phyloP scores from a whole-genome alignment of 129 eudicot genomes.

The Smallanthus sonchifolius region DNA sequence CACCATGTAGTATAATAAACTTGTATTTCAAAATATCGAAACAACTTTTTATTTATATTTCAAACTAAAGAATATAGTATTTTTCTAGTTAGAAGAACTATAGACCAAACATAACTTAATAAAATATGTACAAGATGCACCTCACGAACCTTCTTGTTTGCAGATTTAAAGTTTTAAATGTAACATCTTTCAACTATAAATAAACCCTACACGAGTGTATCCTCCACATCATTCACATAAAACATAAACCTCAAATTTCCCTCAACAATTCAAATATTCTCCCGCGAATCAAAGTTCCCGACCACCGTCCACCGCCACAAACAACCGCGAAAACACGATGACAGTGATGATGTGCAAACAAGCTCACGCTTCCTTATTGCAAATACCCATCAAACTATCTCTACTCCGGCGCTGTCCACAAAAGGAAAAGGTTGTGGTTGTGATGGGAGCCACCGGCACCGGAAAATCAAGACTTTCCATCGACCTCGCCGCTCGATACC shows the following conservation, averaged over 20 bases:
- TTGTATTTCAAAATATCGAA: too few relatives aligned
- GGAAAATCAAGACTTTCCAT: constrained; percentile 78
- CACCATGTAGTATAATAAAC: too few relatives aligned
- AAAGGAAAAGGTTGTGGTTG: constrained; percentile 73
- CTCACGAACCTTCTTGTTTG: constrained; percentile 19
- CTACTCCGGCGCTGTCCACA: constrained; percentile 27
- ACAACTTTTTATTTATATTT: too few relatives aligned
- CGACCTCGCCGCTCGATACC: constrained; percentile 58
- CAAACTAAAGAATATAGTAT: too few relatives aligned
- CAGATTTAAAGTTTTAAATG: background rate
- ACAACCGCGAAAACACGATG: background rate
- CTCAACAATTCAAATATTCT: constrained; percentile 13
- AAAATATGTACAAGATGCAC: constrained; percentile 14
- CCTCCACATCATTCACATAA: background rate
- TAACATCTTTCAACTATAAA: constrained; percentile 26
- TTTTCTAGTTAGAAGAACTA: background rate
- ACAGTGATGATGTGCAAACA: constrained; percentile 45
- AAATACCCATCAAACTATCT: constrained; percentile 34
- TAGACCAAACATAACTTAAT: constrained; percentile 3
- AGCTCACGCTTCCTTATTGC: constrained; percentile 31
- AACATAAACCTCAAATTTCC: background rate
- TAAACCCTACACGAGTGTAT: constrained; percentile 10
- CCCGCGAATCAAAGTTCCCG: background rate
- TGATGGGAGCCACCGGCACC: constrained; percentile 89
- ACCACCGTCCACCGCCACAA: background rate